Evolutionary conservation across 1,284 basidiomycete species (phyloP).

Genomic region (Malassezia dermatis): DNA sequence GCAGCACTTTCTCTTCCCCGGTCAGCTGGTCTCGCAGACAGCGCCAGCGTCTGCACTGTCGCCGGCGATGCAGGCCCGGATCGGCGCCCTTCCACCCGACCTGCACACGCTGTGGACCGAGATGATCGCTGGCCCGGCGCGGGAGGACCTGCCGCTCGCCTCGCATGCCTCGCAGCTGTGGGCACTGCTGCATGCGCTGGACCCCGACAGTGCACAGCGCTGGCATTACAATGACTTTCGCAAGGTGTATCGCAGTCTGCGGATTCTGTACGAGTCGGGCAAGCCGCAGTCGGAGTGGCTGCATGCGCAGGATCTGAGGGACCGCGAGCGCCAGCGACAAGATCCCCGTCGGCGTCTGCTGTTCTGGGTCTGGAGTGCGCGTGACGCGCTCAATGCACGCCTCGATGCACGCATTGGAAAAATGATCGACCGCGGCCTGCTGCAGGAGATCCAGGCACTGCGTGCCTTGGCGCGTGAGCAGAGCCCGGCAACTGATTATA

Average conservation of each 20-base stretch:
- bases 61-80: neutral
- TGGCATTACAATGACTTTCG: conserved; percentile 95
- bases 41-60: neutral
- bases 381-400: conserved; percentile 58
- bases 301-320: conserved; percentile 50
- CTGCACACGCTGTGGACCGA: conserved; percentile 10
- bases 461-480: conserved; percentile 46
- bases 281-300: conserved; percentile 62
- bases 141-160: neutral
- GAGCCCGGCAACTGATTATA: conserved; percentile 50
- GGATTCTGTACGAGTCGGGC: conserved; percentile 67
- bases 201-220: conserved; percentile 63
- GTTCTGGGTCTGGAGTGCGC: conserved; percentile 82
- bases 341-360: conserved; percentile 57
- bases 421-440: conserved; percentile 78
- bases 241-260: conserved; percentile 72
- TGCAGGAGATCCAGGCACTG: conserved; percentile 65
- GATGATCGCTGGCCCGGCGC: neutral
- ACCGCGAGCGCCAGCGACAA: conserved; percentile 38
- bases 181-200: conserved; percentile 60
- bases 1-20: conserved; percentile 63
- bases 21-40: conserved; percentile 35
- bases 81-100: neutral
- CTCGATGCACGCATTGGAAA: conserved; percentile 71
- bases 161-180: conserved; percentile 52